These are phyloP conservation scores for Rhizopus delemar DNA, from an alignment of 371 early-diverging fungal genomes.

Conservation along the genomic window DNA sequence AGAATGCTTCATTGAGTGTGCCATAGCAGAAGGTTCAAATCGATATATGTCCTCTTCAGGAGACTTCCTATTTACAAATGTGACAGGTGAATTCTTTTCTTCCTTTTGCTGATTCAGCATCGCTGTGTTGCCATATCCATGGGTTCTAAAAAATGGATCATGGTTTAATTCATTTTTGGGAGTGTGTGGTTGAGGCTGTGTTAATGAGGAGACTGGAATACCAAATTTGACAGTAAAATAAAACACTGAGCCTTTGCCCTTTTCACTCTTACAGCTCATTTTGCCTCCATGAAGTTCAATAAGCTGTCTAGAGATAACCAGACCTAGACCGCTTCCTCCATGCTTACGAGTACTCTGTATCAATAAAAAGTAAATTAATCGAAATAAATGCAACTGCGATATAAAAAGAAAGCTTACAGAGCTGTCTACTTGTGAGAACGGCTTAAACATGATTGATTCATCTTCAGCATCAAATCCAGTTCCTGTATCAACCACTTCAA, in stretches of 20 bases:
- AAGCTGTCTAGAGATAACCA: conserved; percentile 62
- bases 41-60: conserved; percentile 1
- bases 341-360: conserved; percentile 61
- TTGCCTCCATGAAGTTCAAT: conserved; percentile 66
- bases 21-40: conserved; percentile 27
- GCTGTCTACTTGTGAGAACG: conserved; percentile 67
- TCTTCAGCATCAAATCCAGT: conserved; percentile 63
- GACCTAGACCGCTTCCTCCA: conserved; percentile 69
- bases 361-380: not conserved
- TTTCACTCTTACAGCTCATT: conserved; percentile 61
- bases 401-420: conserved; percentile 37
- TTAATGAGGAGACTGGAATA: conserved; percentile 46
- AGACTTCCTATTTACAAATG: conserved; percentile 18
- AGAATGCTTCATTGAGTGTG: conserved; percentile 30
- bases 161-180: conserved; percentile 51
- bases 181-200: conserved; percentile 55
- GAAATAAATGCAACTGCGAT: not conserved
- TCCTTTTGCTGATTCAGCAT: conserved; percentile 8
- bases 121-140: conserved; percentile 28
- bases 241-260: conserved; percentile 63
- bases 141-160: conserved; percentile 50
- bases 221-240: conserved; percentile 62
- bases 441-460: conserved; percentile 69
- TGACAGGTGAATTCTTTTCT: conserved; percentile 7
- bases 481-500: conserved; percentile 69